phyloP scores from a whole-genome alignment of 2,329 filamentous ascomycete species.

The Aspergillus sp. region DNA sequence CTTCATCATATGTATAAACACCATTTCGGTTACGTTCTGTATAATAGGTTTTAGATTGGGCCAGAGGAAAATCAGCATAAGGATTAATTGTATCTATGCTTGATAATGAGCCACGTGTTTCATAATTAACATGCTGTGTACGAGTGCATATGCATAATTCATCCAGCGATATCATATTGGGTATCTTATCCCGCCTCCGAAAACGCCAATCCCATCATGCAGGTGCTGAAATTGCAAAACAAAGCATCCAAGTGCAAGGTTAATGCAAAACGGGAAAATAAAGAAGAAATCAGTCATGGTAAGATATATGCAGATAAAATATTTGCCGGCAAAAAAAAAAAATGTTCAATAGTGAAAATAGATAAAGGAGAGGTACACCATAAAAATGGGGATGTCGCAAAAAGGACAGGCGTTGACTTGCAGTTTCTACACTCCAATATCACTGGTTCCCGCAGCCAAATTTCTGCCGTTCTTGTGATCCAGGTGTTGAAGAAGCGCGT shows the following conservation, averaged over 20 bases:
- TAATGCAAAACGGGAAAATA: neutral
- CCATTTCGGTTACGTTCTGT: neutral
- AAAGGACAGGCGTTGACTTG: neutral
- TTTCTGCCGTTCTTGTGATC: neutral
- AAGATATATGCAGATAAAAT: neutral
- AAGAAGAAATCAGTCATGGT: neutral
- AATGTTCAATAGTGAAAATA: neutral
- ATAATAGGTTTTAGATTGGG: neutral
- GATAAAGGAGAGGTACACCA: neutral
- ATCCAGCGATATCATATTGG: neutral
- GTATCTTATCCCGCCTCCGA: neutral
- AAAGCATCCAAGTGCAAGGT: neutral
- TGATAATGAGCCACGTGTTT: neutral
- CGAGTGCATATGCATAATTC: neutral
- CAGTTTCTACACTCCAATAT: neutral
- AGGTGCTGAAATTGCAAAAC: neutral
- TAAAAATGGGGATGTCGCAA: neutral
- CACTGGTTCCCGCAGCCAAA: neutral
- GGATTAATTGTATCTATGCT: neutral
- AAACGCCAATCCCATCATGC: neutral
- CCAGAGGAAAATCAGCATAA: neutral
- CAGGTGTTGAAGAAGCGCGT: neutral
- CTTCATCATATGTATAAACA: neutral
- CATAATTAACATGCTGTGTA: neutral
- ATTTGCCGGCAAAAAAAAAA: neutral